Conservation (phyloP, 371 early-diverging fungal species). For the Apophysomyces ossiformis region DNA sequence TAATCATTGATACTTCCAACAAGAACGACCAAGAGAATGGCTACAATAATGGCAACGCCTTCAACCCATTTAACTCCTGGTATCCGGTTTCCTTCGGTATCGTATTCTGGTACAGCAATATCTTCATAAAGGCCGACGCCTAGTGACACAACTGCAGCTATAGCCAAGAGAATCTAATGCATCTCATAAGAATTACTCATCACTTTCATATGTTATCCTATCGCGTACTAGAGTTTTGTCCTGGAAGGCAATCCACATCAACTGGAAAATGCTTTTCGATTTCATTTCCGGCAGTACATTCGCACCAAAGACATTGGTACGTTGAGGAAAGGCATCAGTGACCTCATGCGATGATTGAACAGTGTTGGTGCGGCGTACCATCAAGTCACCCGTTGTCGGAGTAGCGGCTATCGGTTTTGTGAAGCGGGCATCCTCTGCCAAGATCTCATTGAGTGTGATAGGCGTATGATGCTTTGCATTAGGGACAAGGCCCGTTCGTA, state of each 20-base stretch:
- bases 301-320: slow-evolving; percentile 58
- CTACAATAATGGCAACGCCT: slow-evolving; percentile 81
- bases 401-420: too few relatives aligned
- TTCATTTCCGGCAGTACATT: slow-evolving; percentile 73
- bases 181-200: slow-evolving; percentile 8
- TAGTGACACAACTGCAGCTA: slow-evolving; percentile 87
- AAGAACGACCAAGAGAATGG: slow-evolving; percentile 81
- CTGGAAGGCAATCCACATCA: slow-evolving; percentile 83
- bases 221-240: slow-evolving; percentile 80
- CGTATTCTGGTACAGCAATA: slow-evolving; percentile 50
- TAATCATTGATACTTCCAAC: slow-evolving; percentile 85
- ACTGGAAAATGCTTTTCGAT: slow-evolving; percentile 68
- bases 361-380: background rate
- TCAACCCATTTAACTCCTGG: slow-evolving; percentile 77
- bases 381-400: background rate
- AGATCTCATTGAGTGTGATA: slow-evolving; percentile 31
- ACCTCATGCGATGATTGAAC: background rate
- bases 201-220: background rate
- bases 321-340: slow-evolving; percentile 30
- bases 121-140: slow-evolving; percentile 90
- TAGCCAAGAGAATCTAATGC: slow-evolving; percentile 70
- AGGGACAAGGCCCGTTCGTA: slow-evolving; percentile 47
- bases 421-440: background rate
- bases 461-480: slow-evolving; percentile 21
- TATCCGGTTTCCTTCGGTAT: slow-evolving; percentile 34